Base-by-base conservation (phyloP, 192 early-diverging fungal genomes). In the Mortierella antarctica region DNA sequence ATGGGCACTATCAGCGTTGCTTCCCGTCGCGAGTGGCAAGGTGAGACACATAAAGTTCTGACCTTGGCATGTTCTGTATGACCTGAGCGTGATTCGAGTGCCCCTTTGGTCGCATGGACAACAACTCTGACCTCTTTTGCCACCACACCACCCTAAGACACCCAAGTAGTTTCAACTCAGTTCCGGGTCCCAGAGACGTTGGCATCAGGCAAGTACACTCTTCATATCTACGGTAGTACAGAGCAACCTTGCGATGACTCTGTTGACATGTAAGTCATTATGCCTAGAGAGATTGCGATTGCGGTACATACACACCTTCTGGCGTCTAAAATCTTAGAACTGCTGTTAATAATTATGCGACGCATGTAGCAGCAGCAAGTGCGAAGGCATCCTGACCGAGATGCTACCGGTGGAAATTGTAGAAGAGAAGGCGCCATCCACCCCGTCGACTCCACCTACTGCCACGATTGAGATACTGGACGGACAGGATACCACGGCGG, bases 161-260 rank as follows among this genome's bases (percentile, higher is more conserved):
- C 64, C 1, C 23, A 13, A 7, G 21, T 53, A 0, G 45, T 79
- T 13, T 47, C 57, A 4, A 55, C 52, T 14, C 6, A 67, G 41
- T 66, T 71, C 20, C 51, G 42, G 15, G 31, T 79, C n/a, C 76
- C 69, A 4, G 59, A 45, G 9, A 46, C 45, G 5, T 23, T 78
- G 62, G 46, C 62, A 0, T 54, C 62, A 13, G 76, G 69, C 39
- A 71, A 71, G 21, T 71, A 79, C 45, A 49, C 61, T 13, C 23
- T 78, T 39, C 74, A 78, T 42, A 56, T 70, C 47, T 78, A 65
- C 20, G 74, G 74, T 17, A 70, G 61, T 53, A 79, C 76, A 6
- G 39, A 52, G 45, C 69, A 79, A 18, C 69, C 76, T 0, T 79
- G 76, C 15, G 62, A 78, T 31, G 74, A 50, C 23, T 59, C 74